Base-by-base conservation (phyloP, 139 green algal genomes). In the Chlorokybus atmophyticus region DNA sequence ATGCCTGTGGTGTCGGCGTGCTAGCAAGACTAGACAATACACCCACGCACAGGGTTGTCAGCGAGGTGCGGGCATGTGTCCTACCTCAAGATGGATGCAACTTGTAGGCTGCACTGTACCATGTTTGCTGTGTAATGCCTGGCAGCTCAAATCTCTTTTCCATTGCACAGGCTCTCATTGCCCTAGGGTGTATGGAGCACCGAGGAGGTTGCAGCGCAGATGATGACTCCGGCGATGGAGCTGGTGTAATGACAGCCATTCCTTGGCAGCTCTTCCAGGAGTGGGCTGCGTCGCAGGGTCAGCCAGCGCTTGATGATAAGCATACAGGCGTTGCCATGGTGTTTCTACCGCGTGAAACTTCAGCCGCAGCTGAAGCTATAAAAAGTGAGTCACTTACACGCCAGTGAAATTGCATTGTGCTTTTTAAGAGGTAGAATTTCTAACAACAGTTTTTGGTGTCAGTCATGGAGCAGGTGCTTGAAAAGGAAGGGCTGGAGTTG, bases 171-270 rank as follows among this genome's bases (percentile, higher is more conserved):
- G 88, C 89, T 0, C 70, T 97, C 19, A 77, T 55, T 0, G 92
- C 87, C 2, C 77, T 98, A 30, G 86, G 85, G 1, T 99, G 92
- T 77, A 99, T 99, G 92, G 92, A 99, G 80, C 92, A 99, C 75
- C 82, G 92, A 29, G 92, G 92, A 4, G 92, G 87, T 3, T 99
- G 90, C 74, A 91, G 82, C 19, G 87, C 92, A 1, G 92, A 99
- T 50, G 70, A 94, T 57, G 80, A 93, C 59, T 97, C 90, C 1
- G 92, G 92, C 25, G 92, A 99, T 68, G 92, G 92, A 31, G 83
- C 90, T 0, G 92, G 92, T 14, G 55, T 99, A n/a, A 98, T 99
- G 92, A 93, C 83, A 2, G 70, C 89, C 62, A 82, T 99, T 26
- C 92, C 92, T 6, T 99, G 92, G 92, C 82, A 80, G 41, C 62